phyloP scores from a whole-genome alignment of 2,329 filamentous ascomycete species.

The Pseudogymnoascus sp. region DNA sequence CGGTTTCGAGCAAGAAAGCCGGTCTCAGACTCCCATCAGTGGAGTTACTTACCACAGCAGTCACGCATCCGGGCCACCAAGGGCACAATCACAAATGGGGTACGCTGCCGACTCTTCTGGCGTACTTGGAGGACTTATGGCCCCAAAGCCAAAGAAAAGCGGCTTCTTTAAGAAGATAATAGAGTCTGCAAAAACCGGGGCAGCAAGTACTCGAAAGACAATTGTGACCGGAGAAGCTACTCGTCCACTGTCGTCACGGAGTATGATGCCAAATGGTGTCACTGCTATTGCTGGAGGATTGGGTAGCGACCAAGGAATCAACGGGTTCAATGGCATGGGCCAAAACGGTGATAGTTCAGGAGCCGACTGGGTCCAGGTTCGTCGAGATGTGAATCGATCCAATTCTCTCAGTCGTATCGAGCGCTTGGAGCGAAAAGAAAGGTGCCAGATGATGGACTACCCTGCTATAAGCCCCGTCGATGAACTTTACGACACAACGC shows the following conservation, averaged over 20 bases:
- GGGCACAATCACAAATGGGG: constrained; percentile 56
- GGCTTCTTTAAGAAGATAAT: constrained; percentile 95
- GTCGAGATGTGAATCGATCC: constrained; percentile 88
- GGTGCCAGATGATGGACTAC: constrained; percentile 91
- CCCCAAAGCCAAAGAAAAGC: constrained; percentile 70
- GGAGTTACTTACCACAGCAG: constrained; percentile 88
- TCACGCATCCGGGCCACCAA: constrained; percentile 49
- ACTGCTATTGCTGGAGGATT: constrained; percentile 45
- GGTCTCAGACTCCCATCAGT: constrained; percentile 58
- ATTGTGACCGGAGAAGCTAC: constrained; percentile 56
- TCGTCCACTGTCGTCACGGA: constrained; percentile 25
- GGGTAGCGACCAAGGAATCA: constrained; percentile 30
- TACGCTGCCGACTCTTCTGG: constrained; percentile 58
- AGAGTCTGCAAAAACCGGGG: constrained; percentile 87
- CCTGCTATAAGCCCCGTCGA: constrained; percentile 84
- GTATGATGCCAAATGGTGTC: constrained; percentile 26
- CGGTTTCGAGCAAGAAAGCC: constrained; percentile 36
- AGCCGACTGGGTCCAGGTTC: constrained; percentile 94
- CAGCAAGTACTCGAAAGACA: constrained; percentile 63
- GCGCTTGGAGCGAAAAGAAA: constrained; percentile 71
- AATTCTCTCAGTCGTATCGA: constrained; percentile 90
- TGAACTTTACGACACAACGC: constrained; percentile 71
- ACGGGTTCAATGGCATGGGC: constrained; percentile 63
- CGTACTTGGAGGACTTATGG: constrained; percentile 68
- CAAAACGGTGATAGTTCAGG: constrained; percentile 40